Base-by-base conservation (phyloP, 2,329 filamentous ascomycete species). In the Aspergillus thermomutatus region DNA sequence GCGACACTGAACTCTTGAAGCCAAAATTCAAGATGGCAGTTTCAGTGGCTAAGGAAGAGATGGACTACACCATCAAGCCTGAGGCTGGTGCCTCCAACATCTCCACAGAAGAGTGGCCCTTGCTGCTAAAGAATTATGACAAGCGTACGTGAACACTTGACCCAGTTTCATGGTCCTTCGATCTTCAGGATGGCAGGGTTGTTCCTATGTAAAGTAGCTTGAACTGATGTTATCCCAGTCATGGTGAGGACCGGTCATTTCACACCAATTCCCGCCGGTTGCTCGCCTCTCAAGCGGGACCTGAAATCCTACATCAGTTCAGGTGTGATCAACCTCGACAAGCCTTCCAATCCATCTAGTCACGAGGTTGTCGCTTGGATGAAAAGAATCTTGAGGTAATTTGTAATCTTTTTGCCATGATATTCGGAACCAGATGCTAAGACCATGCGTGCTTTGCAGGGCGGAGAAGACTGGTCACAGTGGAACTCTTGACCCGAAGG, bases 361-460 rank as follows among this genome's bases (percentile, higher is more conserved):
- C 94, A 99, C 84, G 94, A 99, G 83, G 94, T 99, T 65, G 94
- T 99, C 72, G 93, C 94, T 65, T 99, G 94, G 94, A 90, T 97
- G 68, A 99, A 99, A 88, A 88, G 93, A 69, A 97, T 97, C 70
- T 83, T 99, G 55, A 88, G 89, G 89, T 92, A 85, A 63, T 78
- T 55, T 52, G 50, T 41, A 28, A 31, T 27, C 48, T 26, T 43
- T 46, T 21, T 28, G 26, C 27, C 7, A 45, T 21, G 26, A 17
- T 14, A 46, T 27, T 14, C 17, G n/a, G 9, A 11, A 41, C 21
- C n/a, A 19, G 34, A 56, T 62, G 28, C 68, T 71, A 49, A 69
- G 34, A 23, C 31, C 27, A 49, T 49, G 34, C 34, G 8, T 55
- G 55, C 60, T 49, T 63, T n/a, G 55, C 53, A 91, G 90, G 72